phyloP scores from a whole-genome alignment of 306 rosid genomes.

The Castanospermum australe region DNA sequence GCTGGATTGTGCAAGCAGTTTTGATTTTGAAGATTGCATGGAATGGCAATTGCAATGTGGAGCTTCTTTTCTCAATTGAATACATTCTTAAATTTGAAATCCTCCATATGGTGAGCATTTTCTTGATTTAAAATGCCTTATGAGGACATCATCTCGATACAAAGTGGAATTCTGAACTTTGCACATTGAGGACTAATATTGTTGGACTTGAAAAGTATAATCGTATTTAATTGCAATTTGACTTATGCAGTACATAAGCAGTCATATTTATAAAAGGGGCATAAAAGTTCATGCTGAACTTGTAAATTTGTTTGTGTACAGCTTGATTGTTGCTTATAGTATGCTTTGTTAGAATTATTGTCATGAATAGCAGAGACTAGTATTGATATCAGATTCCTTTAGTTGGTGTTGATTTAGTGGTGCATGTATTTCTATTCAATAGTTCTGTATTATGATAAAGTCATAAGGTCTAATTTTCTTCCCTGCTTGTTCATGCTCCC shows the following conservation, averaged over 20 bases:
- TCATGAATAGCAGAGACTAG: conserved; percentile 13
- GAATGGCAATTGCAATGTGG: conserved; percentile 91
- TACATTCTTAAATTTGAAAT: conserved; percentile 28
- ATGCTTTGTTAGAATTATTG: conserved; percentile 25
- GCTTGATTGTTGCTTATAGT: conserved; percentile 26
- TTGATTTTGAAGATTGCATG: conserved; percentile 87
- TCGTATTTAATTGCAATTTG: conserved; percentile 43
- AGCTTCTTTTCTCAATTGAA: conserved; percentile 61
- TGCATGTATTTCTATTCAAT: not conserved
- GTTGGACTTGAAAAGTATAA: conserved; percentile 25
- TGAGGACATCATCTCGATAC: conserved; percentile 29
- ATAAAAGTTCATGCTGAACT: conserved; percentile 24
- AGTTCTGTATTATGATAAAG: conserved; percentile 6
- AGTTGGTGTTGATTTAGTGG: conserved; percentile 11
- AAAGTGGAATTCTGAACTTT: conserved; percentile 43
- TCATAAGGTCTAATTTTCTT: not conserved
- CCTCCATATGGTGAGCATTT: conserved; percentile 37
- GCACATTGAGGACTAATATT: conserved; percentile 28
- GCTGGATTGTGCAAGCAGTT: conserved; percentile 87
- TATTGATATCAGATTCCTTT: conserved; percentile 16
- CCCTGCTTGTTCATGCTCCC: not conserved
- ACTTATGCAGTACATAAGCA: conserved; percentile 43
- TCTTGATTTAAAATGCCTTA: conserved; percentile 34
- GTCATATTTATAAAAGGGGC: conserved; percentile 33
- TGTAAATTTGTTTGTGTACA: conserved; percentile 43